Percentiles rank a stretch among this genome's conserved stretches.
These are phyloP conservation scores for Cercospora berteroae DNA, from an alignment of 2,329 filamentous ascomycete species.

Conservation along the genomic window DNA sequence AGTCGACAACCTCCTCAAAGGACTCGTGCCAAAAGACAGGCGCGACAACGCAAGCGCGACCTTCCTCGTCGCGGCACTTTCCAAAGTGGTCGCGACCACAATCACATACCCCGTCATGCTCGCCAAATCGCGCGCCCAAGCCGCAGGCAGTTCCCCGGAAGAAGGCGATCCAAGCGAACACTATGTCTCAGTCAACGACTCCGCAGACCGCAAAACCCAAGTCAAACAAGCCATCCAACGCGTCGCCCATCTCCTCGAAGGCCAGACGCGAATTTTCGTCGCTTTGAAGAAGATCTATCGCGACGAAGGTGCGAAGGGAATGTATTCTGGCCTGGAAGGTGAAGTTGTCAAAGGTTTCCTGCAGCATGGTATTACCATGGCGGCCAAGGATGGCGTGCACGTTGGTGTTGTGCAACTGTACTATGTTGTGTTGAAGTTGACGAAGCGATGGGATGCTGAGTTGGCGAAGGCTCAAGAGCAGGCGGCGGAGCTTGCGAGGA, in stretches of 20 bases:
- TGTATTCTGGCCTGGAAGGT: slow-evolving; percentile 74
- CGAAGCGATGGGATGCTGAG: slow-evolving; percentile 44
- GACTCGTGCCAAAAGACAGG: slow-evolving; percentile 56
- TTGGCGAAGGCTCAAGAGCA: slow-evolving; percentile 35
- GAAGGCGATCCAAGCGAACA: slow-evolving; percentile 25
- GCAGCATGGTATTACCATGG: slow-evolving; percentile 81
- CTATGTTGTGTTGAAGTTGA: slow-evolving; percentile 58
- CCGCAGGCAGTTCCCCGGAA: slow-evolving; percentile 43
- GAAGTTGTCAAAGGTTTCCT: slow-evolving; percentile 83
- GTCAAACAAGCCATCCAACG: slow-evolving; percentile 19
- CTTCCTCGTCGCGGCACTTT: slow-evolving; percentile 69
- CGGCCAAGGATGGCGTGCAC: slow-evolving; percentile 78
- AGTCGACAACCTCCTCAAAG: slow-evolving; percentile 69
- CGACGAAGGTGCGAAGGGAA: slow-evolving; percentile 62
- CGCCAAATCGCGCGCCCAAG: slow-evolving; percentile 76
- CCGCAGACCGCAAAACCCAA: slow-evolving; percentile 14
- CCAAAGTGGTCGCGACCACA: slow-evolving; percentile 72
- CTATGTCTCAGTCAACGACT: slow-evolving; percentile 16
- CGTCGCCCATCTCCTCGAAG: slow-evolving; percentile 27
- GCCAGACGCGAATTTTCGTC: slow-evolving; percentile 34
- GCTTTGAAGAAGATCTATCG: slow-evolving; percentile 36
- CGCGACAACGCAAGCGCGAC: slow-evolving; percentile 56
- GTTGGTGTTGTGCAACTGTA: slow-evolving; percentile 69
- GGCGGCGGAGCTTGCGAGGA: slow-evolving; percentile 32
- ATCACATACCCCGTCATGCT: slow-evolving; percentile 84